Base-by-base conservation (phyloP, 2,329 filamentous ascomycete species). In the Cladosporium colombiae region DNA sequence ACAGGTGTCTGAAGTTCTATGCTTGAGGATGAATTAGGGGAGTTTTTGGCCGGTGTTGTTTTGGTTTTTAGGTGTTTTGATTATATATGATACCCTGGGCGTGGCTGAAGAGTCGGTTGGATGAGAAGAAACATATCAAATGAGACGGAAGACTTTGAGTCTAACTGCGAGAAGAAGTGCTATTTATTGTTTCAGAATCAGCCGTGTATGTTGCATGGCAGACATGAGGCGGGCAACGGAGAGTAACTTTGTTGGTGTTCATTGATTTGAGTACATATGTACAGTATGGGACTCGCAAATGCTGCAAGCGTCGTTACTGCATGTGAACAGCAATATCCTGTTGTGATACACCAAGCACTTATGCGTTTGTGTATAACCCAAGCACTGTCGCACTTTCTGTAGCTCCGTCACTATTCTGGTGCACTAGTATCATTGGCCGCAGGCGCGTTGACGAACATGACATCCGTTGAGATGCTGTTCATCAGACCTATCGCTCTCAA, bases 1-100 rank as follows among this genome's bases (percentile, higher is more conserved):
- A 90, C 71, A 89, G 88, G 71, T 84, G 91, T 68, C 85, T 87
- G 66, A 82, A 88, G 72, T 77, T 78, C 65, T 78, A 77, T 67
- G 75, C 74, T 63, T 77, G 71, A 73, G 35, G 27, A 21, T 25
- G 29, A 13, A 52, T 21, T 23, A 18, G 50, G 31, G 50, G 33
- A 44, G 35, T 44, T 33, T 55, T 53, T 8, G n/a, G 21, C n/a
- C 23, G 40, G n/a, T 46, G 8, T 29, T 55, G 52, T n/a, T 55
- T 55, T 33, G 50, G 25, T 53, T 53, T 31, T 63, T 27, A 27
- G 55, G 21, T 63, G n/a, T 25, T 62, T 56, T 46, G 25, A 8
- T 46, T 31, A n/a, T 10, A 55, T 56, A 63, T 63, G 61, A 63
- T 31, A 31, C 29, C 29, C 29, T 31, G 29, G 29, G 29, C 29